These are phyloP conservation scores for Phytopythium boreale DNA, from an alignment of 352 stramenopile species.

Conservation along the genomic window DNA sequence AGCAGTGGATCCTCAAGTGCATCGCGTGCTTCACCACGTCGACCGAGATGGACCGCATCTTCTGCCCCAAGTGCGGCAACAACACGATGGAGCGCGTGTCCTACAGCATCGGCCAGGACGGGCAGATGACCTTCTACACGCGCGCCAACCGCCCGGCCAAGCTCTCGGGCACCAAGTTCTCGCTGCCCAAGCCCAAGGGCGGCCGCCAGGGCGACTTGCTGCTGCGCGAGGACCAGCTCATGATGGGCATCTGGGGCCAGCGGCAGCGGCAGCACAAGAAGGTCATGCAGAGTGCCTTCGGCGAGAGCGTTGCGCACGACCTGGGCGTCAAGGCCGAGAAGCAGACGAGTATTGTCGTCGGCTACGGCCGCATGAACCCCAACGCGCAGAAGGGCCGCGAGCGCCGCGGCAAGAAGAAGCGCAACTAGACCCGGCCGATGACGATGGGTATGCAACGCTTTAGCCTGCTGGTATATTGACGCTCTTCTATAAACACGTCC, in stretches of 20 bases:
- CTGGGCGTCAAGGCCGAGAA: slow-evolving; percentile 92
- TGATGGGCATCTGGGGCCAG: slow-evolving; percentile 96
- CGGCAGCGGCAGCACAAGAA: slow-evolving; percentile 91
- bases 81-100: slow-evolving; percentile 94
- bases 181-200: slow-evolving; percentile 94
- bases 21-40: slow-evolving; percentile 96
- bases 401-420: slow-evolving; percentile 97
- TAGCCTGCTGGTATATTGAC: background rate
- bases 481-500: slow-evolving; percentile 1
- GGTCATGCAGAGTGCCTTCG: slow-evolving; percentile 93
- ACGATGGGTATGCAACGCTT: background rate
- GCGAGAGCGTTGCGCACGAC: slow-evolving; percentile 92
- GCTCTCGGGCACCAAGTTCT: slow-evolving; percentile 96
- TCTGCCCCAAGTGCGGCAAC: slow-evolving; percentile 97
- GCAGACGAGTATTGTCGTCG: slow-evolving; percentile 88
- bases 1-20: slow-evolving; percentile 97
- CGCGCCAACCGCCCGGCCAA: slow-evolving; percentile 83
- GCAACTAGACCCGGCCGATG: slow-evolving; percentile 40
- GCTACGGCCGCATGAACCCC: slow-evolving; percentile 95
- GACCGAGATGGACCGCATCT: slow-evolving; percentile 91
- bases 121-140: slow-evolving; percentile 87
- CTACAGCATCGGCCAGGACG: slow-evolving; percentile 92
- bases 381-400: slow-evolving; percentile 96
- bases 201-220: slow-evolving; percentile 94
- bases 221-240: slow-evolving; percentile 96